Evolutionary conservation across 495 filamentous ascomycete species (phyloP).

Genomic region (Aspergillus saccharolyticus): DNA sequence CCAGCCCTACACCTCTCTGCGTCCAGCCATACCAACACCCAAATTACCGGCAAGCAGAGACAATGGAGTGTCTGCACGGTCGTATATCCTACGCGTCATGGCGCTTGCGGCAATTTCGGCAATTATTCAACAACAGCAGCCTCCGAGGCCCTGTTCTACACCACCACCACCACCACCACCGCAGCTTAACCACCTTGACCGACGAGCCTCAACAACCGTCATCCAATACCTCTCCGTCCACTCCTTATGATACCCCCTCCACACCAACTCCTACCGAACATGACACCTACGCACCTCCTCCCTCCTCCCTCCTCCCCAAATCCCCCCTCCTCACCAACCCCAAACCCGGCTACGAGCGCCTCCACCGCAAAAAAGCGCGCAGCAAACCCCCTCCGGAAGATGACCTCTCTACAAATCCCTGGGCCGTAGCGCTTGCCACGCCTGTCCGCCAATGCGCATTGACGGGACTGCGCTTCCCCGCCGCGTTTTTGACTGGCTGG

Average conservation of each 20-base stretch:
- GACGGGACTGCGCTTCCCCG: constrained; percentile 55
- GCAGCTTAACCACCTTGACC: constrained; percentile 3
- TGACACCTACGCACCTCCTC: constrained; percentile 14
- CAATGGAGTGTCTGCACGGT: constrained; percentile 28
- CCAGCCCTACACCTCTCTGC: not conserved
- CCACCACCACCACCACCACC: not conserved
- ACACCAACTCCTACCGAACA: not conserved
- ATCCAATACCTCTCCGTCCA: not conserved
- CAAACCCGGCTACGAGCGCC: constrained; percentile 13
- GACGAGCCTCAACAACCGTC: not conserved
- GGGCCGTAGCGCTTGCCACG: constrained; percentile 56
- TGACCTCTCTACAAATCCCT: constrained; percentile 36
- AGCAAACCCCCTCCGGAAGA: constrained; percentile 35
- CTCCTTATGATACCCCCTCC: constrained; percentile 5
- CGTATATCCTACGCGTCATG: constrained; percentile 31
- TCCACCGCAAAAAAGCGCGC: constrained; percentile 20
- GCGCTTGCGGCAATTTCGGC: constrained; percentile 29
- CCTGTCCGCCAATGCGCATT: constrained; percentile 56
- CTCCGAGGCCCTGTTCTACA: not conserved
- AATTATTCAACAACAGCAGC: constrained; percentile 13
- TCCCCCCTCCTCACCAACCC: constrained; percentile 30
- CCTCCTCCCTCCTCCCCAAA: constrained; percentile 39
- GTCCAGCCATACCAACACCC: not conserved
- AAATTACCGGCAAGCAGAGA: not conserved
- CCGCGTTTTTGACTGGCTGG: constrained; percentile 59